Evolutionary conservation across 345 rosid genomes (phyloP), one percentile per base, ranked within the genome.

Genomic region (Camelina neglecta): DNA sequence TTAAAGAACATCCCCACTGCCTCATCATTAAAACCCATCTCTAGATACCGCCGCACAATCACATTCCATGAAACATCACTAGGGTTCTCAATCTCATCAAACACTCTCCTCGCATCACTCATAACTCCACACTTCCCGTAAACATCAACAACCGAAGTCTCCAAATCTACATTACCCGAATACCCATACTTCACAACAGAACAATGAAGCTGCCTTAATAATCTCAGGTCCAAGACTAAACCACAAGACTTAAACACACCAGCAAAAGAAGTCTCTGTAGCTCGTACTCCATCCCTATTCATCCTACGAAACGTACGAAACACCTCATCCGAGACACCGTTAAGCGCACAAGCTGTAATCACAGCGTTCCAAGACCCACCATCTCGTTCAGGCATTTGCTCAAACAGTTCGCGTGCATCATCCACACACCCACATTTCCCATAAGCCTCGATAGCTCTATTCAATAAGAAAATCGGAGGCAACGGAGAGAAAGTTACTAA

Each of bases 341-440:
- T 80, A 35, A 72, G 83, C 3, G 81, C 72, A 74, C 81, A 90
- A 6, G 90, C 94, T 0, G 82, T 72, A 59, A 93, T 86, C 71
- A 93, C 60, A 2, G 98, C 86, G 80, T 93, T 93, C 98, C 98
- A 91, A 24, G 98, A 85, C 2, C 98, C 98, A 35, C 97, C 98
- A 71, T 93, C 88, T 75, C 91, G 86, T n/a, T 80, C 73, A 71
- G 88, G 89, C 96, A 91, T 91, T 88, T 91, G 85, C 67, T 90
- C 94, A 16, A 93, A 93, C 87, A 91, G 75, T 54, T 79, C 86
- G 20, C 73, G 69, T 4, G 98, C 98, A 71, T 89, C 93, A 1
- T 23, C 36, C 82, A 86, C 49, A 49, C 84, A 86, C 2, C 85
- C 82, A 61, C 92, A 86, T 56, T 74, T 75, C 7, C 90, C 96